Base-by-base conservation (phyloP, 148 eudicot genomes). In the Cornus kousa region DNA sequence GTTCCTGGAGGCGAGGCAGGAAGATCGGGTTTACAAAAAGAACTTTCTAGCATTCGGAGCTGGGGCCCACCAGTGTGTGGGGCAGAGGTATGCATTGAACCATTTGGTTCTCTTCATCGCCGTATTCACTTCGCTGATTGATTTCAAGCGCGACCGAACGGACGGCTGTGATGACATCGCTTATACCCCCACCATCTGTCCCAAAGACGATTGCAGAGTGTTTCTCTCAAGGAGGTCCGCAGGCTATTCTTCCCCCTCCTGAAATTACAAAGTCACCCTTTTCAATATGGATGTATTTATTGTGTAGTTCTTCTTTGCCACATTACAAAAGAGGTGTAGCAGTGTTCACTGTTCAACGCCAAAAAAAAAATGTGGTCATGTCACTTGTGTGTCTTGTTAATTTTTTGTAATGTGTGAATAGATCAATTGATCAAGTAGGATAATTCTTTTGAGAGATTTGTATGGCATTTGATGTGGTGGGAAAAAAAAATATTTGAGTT, bases 51-150 rank as follows among this genome's bases (percentile, higher is more conserved):
- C 88, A 0, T 95, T 95, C 32, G 97, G 98, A 0, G 96, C 98
- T 1, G 97, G 98, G 74, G 82, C 87, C 59, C 97, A 95, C 83
- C 97, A 93, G 48, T 95, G 98, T 59, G 97, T 95, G 55, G 98
- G 98, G 0, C 98, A 93, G 82, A 85, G 91, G 70, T 95, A 93
- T 39, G 98, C 98, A 0, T 78, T 89, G 0, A 95, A 90, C 68
- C 87, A 93, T 24, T 76, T 95, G 68, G 89, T 91, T 40, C 28
- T 95, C 59, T 95, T 95, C 80, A 86, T 93, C 20, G 94, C 96
- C 3, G 85, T 93, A 88, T 93, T 93, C 33, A 73, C 88, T 0
- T 77, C 91, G 23, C 80, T 90, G 86, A 33, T 95, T 7, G 92
- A 93, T 37, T 91, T 95, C 85, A 87, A 87, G 80, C 85, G 98